phyloP scores from a whole-genome alignment of 163 green algal genomes.

The Chloromonas sp. region DNA sequence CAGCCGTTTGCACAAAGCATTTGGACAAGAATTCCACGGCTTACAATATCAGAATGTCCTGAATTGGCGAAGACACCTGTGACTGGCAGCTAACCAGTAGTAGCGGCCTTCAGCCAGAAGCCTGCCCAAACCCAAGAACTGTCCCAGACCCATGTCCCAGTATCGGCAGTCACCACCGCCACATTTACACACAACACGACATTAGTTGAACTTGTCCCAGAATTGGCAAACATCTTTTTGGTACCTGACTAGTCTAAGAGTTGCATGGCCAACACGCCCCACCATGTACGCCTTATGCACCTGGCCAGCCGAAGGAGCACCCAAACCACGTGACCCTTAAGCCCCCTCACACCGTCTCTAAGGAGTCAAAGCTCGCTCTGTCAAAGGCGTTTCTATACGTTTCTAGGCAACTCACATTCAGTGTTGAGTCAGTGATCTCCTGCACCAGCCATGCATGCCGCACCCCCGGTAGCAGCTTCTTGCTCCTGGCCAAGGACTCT shows the following conservation, averaged over 20 bases:
- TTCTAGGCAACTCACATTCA: not conserved
- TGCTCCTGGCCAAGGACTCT: slow-evolving; percentile 22
- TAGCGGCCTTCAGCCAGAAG: not conserved
- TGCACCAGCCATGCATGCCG: slow-evolving; percentile 44
- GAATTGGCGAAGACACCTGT: not conserved
- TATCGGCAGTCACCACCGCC: too few relatives aligned
- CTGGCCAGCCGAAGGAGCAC: not conserved
- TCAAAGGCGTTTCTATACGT: not conserved
- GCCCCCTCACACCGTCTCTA: not conserved
- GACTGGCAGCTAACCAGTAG: not conserved
- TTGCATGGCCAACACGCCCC: not conserved
- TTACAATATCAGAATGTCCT: not conserved
- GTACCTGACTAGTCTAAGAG: not conserved
- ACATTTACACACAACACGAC: too few relatives aligned
- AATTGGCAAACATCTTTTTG: not conserved
- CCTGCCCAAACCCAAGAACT: not conserved
- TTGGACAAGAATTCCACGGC: not conserved
- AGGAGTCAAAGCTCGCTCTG: not conserved
- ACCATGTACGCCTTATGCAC: not conserved
- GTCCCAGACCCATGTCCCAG: not conserved
- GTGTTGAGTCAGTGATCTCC: slow-evolving; percentile 14
- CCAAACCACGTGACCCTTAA: not conserved
- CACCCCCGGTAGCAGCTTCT: slow-evolving; percentile 36
- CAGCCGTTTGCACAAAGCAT: not conserved
- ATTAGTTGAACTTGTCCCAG: not conserved